Conservation (phyloP, 805 yeast genomes). For the Debaryomyces castellii region DNA sequence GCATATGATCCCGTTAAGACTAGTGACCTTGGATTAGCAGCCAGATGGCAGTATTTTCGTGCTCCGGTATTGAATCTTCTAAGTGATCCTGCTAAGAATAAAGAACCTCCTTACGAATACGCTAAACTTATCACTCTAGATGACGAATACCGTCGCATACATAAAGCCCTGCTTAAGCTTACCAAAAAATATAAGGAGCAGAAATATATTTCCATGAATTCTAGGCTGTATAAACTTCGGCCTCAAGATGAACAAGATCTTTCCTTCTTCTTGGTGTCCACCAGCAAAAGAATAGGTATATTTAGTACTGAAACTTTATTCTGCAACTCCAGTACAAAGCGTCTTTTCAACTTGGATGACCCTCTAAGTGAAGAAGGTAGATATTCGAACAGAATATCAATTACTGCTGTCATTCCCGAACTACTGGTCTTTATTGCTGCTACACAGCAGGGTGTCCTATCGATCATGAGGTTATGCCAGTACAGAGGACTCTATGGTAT, state of each 20-base stretch:
- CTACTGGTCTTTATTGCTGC: constrained; percentile 34
- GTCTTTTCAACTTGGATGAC: constrained; percentile 37
- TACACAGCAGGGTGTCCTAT: constrained; percentile 37
- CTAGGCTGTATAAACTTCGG: constrained; percentile 7
- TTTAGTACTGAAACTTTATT: constrained; percentile 45
- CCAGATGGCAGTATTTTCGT: constrained; percentile 35
- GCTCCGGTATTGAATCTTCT: constrained; percentile 18
- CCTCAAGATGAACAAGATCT: constrained; percentile 3
- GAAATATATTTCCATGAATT: constrained; percentile 11
- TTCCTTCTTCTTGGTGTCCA: constrained; percentile 36
- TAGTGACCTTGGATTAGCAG: constrained; percentile 35
- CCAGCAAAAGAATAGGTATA: constrained; percentile 44
- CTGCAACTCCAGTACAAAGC: constrained; percentile 47
- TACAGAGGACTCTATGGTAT: constrained; percentile 38
- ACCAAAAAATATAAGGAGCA: background rate
- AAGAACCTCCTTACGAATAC: constrained; percentile 7
- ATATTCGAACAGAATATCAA: constrained; percentile 35
- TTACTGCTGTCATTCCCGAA: constrained; percentile 34
- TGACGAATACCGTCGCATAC: constrained; percentile 35
- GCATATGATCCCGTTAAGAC: constrained; percentile 39
- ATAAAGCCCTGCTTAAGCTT: constrained; percentile 17
- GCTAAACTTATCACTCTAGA: constrained; percentile 24
- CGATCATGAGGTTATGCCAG: constrained; percentile 36
- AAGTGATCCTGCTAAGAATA: background rate
- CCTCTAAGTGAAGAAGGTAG: constrained; percentile 37